Evolutionary conservation across 2,329 filamentous ascomycete genomes (phyloP).

Genomic region (Zymoseptoria crescenta): DNA sequence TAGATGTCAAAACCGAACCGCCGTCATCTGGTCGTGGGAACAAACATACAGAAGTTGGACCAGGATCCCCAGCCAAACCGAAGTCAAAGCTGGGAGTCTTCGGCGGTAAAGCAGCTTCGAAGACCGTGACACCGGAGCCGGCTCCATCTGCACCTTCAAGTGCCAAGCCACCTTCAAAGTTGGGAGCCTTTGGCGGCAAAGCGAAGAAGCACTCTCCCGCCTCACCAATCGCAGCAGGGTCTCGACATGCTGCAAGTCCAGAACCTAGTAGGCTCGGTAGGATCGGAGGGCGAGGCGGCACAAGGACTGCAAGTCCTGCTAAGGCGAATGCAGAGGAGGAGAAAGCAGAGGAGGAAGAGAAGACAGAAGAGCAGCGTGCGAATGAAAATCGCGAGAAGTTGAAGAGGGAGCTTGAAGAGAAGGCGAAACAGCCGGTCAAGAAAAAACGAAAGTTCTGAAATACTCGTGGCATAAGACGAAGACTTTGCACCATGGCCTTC

Average conservation of each 20-base stretch:
- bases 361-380: constrained; percentile 44
- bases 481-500: not conserved
- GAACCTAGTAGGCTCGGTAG: constrained; percentile 1
- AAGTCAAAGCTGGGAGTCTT: constrained; percentile 16
- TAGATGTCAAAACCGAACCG: not conserved
- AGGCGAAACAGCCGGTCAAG: constrained; percentile 45
- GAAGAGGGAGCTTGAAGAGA: constrained; percentile 45
- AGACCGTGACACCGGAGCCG: not conserved
- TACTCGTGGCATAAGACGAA: not conserved
- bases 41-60: not conserved
- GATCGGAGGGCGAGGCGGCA: constrained; percentile 2
- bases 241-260: not conserved
- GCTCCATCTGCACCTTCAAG: constrained; percentile 1
- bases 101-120: constrained; percentile 12
- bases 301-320: not conserved
- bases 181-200: constrained; percentile 14
- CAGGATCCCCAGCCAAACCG: constrained; percentile 4
- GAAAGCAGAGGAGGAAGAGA: constrained; percentile 25
- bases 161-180: not conserved
- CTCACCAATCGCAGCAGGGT: not conserved
- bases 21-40: constrained; percentile 1
- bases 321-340: not conserved
- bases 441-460: constrained; percentile 51
- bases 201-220: constrained; percentile 1
- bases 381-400: constrained; percentile 49